Evolutionary conservation across 2,329 filamentous ascomycete genomes (phyloP).

Genomic region (Hirsutella rhossiliensis): DNA sequence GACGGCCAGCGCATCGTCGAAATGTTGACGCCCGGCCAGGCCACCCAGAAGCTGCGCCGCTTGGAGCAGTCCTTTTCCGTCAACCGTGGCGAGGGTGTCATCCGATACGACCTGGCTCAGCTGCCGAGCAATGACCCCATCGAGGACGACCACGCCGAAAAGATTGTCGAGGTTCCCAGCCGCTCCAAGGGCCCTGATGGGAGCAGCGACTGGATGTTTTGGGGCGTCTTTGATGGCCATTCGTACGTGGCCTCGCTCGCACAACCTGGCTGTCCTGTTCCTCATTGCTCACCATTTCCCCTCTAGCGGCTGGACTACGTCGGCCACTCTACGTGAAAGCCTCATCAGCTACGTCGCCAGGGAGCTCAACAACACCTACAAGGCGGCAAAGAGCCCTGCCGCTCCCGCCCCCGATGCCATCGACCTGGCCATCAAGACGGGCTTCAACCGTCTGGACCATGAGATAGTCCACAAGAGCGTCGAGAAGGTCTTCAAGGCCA

Average conservation of each 20-base stretch:
- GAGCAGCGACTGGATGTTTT: conserved; percentile 93
- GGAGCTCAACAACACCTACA: conserved; percentile 88
- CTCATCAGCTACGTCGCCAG: conserved; percentile 87
- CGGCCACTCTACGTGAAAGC: conserved; percentile 84
- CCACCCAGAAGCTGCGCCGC: conserved; percentile 75
- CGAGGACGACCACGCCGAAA: conserved; percentile 95
- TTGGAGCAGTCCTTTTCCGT: conserved; percentile 89
- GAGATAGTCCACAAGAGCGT: conserved; percentile 93
- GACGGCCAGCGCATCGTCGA: conserved; percentile 78
- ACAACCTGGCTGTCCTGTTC: conserved; percentile 4
- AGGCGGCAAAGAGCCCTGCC: conserved; percentile 48
- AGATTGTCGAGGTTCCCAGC: conserved; percentile 82
- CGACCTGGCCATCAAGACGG: conserved; percentile 83
- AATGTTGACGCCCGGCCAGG: conserved; percentile 94
- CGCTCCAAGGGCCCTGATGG: conserved; percentile 29
- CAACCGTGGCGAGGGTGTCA: conserved; percentile 77
- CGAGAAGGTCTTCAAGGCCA: conserved; percentile 77
- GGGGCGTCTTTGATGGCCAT: conserved; percentile 97
- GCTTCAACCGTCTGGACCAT: conserved; percentile 78
- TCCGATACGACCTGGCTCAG: conserved; percentile 90
- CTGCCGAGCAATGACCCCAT: conserved; percentile 95
- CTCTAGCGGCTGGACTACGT: conserved; percentile 90
- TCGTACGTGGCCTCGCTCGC: conserved; percentile 44
- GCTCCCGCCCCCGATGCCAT: conserved; percentile 68
- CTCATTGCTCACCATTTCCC: conserved; percentile 1